phyloP scores from a whole-genome alignment of 805 yeast species.

The Candida verbasci region DNA sequence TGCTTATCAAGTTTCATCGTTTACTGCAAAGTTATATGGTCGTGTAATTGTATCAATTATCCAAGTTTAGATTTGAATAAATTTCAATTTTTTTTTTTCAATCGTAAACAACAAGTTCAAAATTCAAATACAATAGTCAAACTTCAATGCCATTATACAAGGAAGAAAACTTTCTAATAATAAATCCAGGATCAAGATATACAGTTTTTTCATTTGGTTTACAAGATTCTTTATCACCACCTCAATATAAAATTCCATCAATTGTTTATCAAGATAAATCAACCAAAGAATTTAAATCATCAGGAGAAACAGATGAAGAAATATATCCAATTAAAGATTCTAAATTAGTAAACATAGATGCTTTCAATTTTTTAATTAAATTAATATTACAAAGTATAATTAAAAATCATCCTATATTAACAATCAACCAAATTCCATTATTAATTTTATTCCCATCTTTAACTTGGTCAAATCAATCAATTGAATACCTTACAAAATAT shows the following conservation, averaged over 20 bases:
- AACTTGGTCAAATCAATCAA: conserved; percentile 61
- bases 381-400: conserved; percentile 37
- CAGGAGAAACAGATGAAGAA: conserved; percentile 30
- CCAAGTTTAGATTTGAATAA: too few species aligned
- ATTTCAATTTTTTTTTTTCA: too few species aligned
- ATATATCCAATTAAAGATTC: conserved; percentile 66
- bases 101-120: too few species aligned
- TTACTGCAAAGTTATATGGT: too few species aligned
- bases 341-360: conserved; percentile 60
- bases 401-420: conserved; percentile 36
- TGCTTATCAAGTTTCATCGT: too few species aligned
- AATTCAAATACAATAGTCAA: too few species aligned
- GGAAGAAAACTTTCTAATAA: conserved; percentile 46
- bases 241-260: conserved; percentile 74
- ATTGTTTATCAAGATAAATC: conserved; percentile 51
- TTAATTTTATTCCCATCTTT: conserved; percentile 58
- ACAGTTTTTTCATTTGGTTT: conserved; percentile 81
- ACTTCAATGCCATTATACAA: conserved; percentile 44
- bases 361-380: conserved; percentile 60
- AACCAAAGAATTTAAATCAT: conserved; percentile 35
- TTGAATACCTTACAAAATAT: conserved; percentile 70
- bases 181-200: conserved; percentile 73
- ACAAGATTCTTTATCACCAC: conserved; percentile 70
- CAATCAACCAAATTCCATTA: conserved; percentile 67
- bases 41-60: too few species aligned